Evolutionary conservation across 768 basidiomycete genomes (phyloP), one percentile per base, ranked within the genome.

Genomic region (Kwoniella mangroviensis): DNA sequence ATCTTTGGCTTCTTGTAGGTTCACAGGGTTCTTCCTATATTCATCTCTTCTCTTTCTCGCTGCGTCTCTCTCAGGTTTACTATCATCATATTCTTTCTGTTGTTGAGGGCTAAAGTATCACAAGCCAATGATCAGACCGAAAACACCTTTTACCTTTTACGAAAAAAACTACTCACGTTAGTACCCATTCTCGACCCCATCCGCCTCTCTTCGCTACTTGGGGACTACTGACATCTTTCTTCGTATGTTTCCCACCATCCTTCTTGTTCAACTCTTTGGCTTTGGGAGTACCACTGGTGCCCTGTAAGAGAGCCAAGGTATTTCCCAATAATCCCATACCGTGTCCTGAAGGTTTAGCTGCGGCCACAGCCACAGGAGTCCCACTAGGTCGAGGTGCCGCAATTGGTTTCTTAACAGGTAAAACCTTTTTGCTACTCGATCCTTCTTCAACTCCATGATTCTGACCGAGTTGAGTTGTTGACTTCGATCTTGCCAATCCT

Each of bases 1-100:
- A 60, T 71, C 70, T 42, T 71, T 71, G 11, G 65, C 65, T 26
- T 67, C 70, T 53, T 71, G 70, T 22, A 71, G 28, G 60, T 71
- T 71, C 12, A 71, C 65, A 22, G 70, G 60, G 34, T 71, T 63
- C 22, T 51, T 57, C 57, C 26, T 58, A 56, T 56, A 67, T 51
- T 45, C 41, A 1, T 67, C 65, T 19, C 65, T 54, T 21, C 26
- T 54, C 53, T 65, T 65, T 24, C 65, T 34, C 40, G 26, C 58
- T 12, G 67, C 49, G 60, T 68, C 58, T 41, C 67, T 43, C 34
- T 68, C 42, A 12, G 58, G 15, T 34, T 21, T 58, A 55, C 43
- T 34, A 40, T 58, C 43, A 19, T 34, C 67, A 41, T 57, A 68
- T 22, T 68, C 58, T 42, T 49, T 60, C 26, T 59, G 28, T 62